Evolutionary conservation across 257 asterid species (phyloP).

Genomic region (Cordia subcordata): DNA sequence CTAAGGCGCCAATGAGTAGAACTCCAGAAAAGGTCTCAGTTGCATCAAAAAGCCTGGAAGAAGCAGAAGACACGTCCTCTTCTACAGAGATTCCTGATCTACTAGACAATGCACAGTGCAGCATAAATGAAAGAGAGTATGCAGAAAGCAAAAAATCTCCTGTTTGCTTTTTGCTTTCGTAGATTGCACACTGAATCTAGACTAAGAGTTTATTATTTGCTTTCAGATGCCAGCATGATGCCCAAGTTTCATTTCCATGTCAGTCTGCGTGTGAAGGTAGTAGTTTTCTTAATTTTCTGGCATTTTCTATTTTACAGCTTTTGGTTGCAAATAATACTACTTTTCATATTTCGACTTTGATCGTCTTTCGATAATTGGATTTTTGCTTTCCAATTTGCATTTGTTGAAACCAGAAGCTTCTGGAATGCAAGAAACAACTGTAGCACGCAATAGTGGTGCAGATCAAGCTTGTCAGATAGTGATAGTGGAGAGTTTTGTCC

Average conservation of each 20-base stretch:
- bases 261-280: slow-evolving; percentile 33
- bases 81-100: slow-evolving; percentile 6
- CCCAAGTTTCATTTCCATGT: slow-evolving; percentile 20
- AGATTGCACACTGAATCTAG: background rate
- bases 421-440: slow-evolving; percentile 5
- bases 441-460: background rate
- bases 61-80: slow-evolving; percentile 15
- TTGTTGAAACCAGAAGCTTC: slow-evolving; percentile 13
- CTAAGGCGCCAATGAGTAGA: slow-evolving; percentile 7
- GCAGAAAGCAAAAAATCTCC: background rate
- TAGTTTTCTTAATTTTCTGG: background rate
- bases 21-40: slow-evolving; percentile 7
- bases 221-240: slow-evolving; percentile 26
- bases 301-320: slow-evolving; percentile 3
- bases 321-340: slow-evolving; percentile 4
- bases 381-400: background rate
- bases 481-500: slow-evolving; percentile 21
- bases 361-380: too few species aligned
- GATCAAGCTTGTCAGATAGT: slow-evolving; percentile 24
- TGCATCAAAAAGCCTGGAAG: slow-evolving; percentile 2
- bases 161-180: background rate
- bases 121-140: slow-evolving; percentile 11
- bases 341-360: background rate
- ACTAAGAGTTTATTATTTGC: slow-evolving; percentile 4
- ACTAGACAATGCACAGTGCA: slow-evolving; percentile 4